Percentiles rank a stretch among this genome's conserved stretches.
These are phyloP conservation scores for Boletus vinaceobasis DNA, from an alignment of 768 basidiomycete genomes.

Conservation along the genomic window DNA sequence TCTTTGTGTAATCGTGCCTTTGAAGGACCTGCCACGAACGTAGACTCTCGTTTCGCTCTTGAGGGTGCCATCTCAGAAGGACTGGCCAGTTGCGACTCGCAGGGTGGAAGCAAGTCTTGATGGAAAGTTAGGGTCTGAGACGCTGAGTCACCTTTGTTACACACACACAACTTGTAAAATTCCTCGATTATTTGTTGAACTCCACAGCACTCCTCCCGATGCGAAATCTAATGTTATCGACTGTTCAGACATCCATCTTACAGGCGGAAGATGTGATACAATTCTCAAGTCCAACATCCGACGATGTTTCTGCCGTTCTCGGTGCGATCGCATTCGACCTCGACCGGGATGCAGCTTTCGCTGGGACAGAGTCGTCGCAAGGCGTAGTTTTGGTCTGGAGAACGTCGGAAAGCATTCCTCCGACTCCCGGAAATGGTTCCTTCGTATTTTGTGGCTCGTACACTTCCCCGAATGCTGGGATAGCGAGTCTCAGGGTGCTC, in stretches of 20 bases:
- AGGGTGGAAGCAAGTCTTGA: neutral
- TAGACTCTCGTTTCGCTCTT: slow-evolving; percentile 7
- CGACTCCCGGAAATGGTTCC: slow-evolving; percentile 10
- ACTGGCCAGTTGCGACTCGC: neutral
- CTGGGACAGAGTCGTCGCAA: slow-evolving; percentile 56
- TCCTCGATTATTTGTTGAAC: neutral
- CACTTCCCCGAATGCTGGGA: slow-evolving; percentile 33
- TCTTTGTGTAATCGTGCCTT: slow-evolving; percentile 13
- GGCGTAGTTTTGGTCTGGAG: slow-evolving; percentile 62
- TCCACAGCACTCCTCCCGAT: slow-evolving; percentile 29
- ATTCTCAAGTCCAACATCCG: slow-evolving; percentile 14
- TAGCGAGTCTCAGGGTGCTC: slow-evolving; percentile 65
- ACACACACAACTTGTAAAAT: neutral
- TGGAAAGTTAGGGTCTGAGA: slow-evolving; percentile 17
- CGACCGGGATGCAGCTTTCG: slow-evolving; percentile 59
- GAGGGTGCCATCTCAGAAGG: slow-evolving; percentile 14
- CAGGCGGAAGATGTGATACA: slow-evolving; percentile 11
- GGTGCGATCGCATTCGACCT: slow-evolving; percentile 55
- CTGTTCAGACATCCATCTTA: slow-evolving; percentile 22
- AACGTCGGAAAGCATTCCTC: slow-evolving; percentile 13
- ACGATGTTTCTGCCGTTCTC: slow-evolving; percentile 33
- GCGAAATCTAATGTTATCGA: slow-evolving; percentile 55
- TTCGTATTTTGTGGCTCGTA: slow-evolving; percentile 27
- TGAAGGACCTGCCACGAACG: slow-evolving; percentile 10
- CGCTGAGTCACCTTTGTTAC: neutral